Conservation (phyloP, 202 grass and related monocot species). For the Zoysia matrella region DNA sequence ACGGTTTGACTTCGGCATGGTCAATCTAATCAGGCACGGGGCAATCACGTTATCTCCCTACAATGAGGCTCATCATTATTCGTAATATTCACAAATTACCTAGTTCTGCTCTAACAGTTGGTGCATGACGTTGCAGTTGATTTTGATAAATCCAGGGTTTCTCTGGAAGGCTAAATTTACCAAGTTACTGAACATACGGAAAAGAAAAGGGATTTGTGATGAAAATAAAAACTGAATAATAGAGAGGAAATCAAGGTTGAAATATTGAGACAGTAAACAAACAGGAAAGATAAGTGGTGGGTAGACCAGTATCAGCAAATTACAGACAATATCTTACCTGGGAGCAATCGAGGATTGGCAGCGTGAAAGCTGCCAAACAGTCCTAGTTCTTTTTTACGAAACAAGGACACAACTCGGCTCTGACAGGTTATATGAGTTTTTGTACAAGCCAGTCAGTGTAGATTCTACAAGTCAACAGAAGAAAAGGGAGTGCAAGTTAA, state of each 20-base stretch:
- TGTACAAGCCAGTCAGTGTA: neutral
- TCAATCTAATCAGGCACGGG: neutral
- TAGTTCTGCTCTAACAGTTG: conserved; percentile 14
- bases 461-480: neutral
- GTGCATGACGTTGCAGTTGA: neutral
- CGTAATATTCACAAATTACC: neutral
- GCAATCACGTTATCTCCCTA: neutral
- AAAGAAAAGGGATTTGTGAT: neutral
- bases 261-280: neutral
- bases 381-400: neutral
- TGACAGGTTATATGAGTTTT: neutral
- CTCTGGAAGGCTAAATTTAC: neutral
- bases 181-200: neutral
- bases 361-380: neutral
- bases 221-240: neutral
- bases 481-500: neutral
- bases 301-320: neutral
- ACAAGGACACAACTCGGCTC: conserved; percentile 2
- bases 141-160: neutral
- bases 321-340: conserved; percentile 22
- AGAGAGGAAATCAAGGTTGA: neutral
- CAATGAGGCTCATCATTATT: conserved; percentile 4
- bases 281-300: neutral
- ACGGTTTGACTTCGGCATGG: conserved; percentile 1
- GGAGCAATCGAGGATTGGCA: conserved; percentile 1